Evolutionary conservation across 2,329 filamentous ascomycete species (phyloP).

Genomic region (Geosmithia morbida): DNA sequence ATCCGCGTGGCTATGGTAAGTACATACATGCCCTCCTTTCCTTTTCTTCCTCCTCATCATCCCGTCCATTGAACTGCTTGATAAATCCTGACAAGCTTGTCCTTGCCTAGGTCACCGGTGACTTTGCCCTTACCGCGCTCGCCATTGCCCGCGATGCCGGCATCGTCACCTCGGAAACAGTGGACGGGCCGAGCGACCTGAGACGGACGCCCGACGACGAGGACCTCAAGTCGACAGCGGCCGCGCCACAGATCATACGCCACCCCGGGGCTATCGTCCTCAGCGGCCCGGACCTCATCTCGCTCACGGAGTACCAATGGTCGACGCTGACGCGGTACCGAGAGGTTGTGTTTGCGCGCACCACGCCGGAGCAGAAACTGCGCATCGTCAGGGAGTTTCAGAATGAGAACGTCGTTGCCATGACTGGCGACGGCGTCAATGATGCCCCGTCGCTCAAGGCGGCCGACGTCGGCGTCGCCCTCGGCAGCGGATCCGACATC

Average conservation of each 20-base stretch:
- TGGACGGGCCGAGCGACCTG: conserved; percentile 41
- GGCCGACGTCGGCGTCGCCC: conserved; percentile 71
- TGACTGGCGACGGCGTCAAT: conserved; percentile 81
- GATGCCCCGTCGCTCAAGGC: conserved; percentile 69
- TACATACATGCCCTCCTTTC: not conserved
- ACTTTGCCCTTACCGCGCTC: conserved; percentile 60
- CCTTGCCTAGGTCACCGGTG: conserved; percentile 53
- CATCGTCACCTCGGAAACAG: conserved; percentile 43
- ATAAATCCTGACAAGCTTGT: conserved; percentile 1
- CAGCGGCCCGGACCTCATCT: conserved; percentile 50
- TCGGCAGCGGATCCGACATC: conserved; percentile 70
- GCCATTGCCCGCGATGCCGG: conserved; percentile 61
- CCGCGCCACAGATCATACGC: not conserved
- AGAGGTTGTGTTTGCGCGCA: conserved; percentile 62
- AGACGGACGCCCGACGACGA: conserved; percentile 15
- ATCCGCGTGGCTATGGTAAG: conserved; percentile 64
- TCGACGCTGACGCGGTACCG: conserved; percentile 46
- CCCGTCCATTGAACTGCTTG: too few species aligned
- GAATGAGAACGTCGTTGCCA: conserved; percentile 53
- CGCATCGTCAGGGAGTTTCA: conserved; percentile 68
- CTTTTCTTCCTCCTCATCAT: not conserved
- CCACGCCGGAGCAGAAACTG: conserved; percentile 66
- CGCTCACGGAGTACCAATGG: conserved; percentile 56
- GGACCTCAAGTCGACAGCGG: conserved; percentile 1
- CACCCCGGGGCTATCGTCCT: conserved; percentile 37